Evolutionary conservation across 352 stramenopile genomes (phyloP), one percentile per base, ranked within the genome.

Genomic region (Thalassiosira pacifica): DNA sequence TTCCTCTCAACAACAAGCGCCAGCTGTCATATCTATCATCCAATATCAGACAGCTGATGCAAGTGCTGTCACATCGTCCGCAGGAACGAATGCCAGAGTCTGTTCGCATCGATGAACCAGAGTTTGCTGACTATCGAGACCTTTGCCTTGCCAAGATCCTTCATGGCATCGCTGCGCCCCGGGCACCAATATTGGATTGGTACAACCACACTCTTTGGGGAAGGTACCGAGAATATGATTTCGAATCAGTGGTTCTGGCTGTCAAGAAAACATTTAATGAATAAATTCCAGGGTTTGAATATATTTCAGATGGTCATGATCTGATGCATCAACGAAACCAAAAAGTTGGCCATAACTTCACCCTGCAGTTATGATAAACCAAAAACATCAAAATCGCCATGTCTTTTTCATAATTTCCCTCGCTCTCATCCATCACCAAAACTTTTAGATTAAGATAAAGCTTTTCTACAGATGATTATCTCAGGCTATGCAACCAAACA

Each of bases 61-160:
- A 82, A 66, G 69, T 88, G 29, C 42, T 90, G 18, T 57, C 71
- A 71, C 75, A 57, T 8, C 79, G 83, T 65, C 48, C 52, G 31
- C 52, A 82, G 19, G 61, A 76, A 59, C 60, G 27, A 60, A 61
- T 75, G 19, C 4, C 27, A 11, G 70, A 52, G 16, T 27, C 65
- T 42, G 71, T 92, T 66, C 19, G 60, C 24, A 78, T 94, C 67
- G 75, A 80, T 59, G 66, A 86, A 9, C 22, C 42, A 26, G 61
- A 48, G 16, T 80, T 60, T 57, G 11, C 16, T 9, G 90, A 94
- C 65, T 95, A 95, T 76, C 88, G 84, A 32, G 64, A 89, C 9
- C 72, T 93, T 22, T 86, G 77, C 31, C 64, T 92, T 40, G 79
- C 92, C 6, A 94, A 94, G 79, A 88, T 94, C 26, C 72, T 95